These are phyloP conservation scores for Zizania latifolia DNA, from an alignment of 176 grass and related monocot genomes.

Conservation along the genomic window DNA sequence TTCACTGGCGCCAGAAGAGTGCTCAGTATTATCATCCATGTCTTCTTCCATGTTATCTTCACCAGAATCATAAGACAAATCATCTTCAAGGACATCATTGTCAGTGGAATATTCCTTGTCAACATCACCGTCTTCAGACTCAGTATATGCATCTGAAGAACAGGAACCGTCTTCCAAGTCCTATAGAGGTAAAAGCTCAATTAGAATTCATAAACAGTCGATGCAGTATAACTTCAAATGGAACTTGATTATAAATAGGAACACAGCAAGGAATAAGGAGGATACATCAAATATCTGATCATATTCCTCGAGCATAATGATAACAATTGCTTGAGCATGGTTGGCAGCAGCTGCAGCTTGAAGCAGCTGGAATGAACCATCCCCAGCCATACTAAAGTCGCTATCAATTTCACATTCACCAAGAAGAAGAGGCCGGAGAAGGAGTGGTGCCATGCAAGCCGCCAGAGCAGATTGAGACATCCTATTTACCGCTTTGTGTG, in stretches of 20 bases:
- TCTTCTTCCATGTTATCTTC: slow-evolving; percentile 60
- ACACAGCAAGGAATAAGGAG: slow-evolving; percentile 11
- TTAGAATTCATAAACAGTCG: slow-evolving; percentile 31
- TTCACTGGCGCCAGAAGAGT: slow-evolving; percentile 47
- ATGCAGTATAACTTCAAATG: slow-evolving; percentile 25
- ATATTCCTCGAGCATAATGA: slow-evolving; percentile 91
- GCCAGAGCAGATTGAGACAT: slow-evolving; percentile 92
- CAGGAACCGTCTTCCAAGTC: slow-evolving; percentile 71
- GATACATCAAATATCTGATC: slow-evolving; percentile 92
- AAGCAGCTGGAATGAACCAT: slow-evolving; percentile 88
- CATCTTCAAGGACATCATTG: slow-evolving; percentile 66
- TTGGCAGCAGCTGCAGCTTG: slow-evolving; percentile 95
- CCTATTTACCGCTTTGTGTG: slow-evolving; percentile 80
- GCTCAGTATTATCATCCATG: slow-evolving; percentile 43
- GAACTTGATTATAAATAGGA: slow-evolving; percentile 22
- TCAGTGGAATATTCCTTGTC: slow-evolving; percentile 79
- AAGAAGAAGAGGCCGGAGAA: slow-evolving; percentile 83
- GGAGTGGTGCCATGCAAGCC: slow-evolving; percentile 98
- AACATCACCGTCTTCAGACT: slow-evolving; percentile 67
- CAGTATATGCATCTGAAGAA: slow-evolving; percentile 83
- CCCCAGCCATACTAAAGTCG: slow-evolving; percentile 76
- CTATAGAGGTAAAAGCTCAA: slow-evolving; percentile 36
- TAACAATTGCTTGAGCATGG: slow-evolving; percentile 93
- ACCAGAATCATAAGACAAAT: slow-evolving; percentile 59
- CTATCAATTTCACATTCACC: slow-evolving; percentile 88